A percentile compares a stretch with the other conserved stretches of the same genome.
Conservation (phyloP, 2,329 filamentous ascomycete genomes). For the Trichophyton equinum region DNA sequence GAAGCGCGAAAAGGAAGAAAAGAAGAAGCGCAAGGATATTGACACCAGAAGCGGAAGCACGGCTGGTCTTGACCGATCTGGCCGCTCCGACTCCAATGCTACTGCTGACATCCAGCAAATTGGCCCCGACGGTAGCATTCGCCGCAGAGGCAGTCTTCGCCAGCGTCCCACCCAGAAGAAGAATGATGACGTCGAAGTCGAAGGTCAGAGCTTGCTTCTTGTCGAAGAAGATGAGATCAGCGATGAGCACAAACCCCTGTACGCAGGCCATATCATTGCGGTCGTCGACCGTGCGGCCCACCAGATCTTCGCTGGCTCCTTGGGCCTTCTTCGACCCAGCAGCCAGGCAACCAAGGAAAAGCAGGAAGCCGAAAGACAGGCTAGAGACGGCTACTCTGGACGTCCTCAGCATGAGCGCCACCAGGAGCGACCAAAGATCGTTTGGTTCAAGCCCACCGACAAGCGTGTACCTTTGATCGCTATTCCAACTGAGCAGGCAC, state of each 20-base stretch:
- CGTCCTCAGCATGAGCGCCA: conserved; percentile 66
- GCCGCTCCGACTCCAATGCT: conserved; percentile 44
- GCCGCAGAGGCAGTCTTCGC: conserved; percentile 83
- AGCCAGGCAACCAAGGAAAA: conserved; percentile 99
- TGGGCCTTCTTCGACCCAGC: conserved; percentile 85
- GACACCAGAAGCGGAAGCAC: conserved; percentile 71
- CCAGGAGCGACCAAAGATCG: conserved; percentile 98
- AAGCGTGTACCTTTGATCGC: conserved; percentile 97
- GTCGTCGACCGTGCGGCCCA: conserved; percentile 94
- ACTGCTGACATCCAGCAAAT: conserved; percentile 51
- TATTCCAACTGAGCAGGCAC: conserved; percentile 94
- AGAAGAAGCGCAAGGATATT: conserved; percentile 99
- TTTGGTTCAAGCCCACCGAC: conserved; percentile 99
- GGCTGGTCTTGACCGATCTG: conserved; percentile 53
- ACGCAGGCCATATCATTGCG: conserved; percentile 91
- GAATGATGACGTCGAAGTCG: conserved; percentile 97
- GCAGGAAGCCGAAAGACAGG: conserved; percentile 89
- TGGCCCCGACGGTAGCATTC: conserved; percentile 67
- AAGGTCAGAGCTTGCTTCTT: conserved; percentile 88
- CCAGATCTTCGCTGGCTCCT: conserved; percentile 97
- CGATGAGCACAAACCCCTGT: conserved; percentile 93
- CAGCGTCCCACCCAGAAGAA: conserved; percentile 99
- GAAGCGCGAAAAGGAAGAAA: conserved; percentile 98
- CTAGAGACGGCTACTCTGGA: conserved; percentile 65
- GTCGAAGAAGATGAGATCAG: conserved; percentile 99